These are phyloP conservation scores for Vitis cinerea DNA, from an alignment of 164 flowering plant species.

Conservation along the genomic window DNA sequence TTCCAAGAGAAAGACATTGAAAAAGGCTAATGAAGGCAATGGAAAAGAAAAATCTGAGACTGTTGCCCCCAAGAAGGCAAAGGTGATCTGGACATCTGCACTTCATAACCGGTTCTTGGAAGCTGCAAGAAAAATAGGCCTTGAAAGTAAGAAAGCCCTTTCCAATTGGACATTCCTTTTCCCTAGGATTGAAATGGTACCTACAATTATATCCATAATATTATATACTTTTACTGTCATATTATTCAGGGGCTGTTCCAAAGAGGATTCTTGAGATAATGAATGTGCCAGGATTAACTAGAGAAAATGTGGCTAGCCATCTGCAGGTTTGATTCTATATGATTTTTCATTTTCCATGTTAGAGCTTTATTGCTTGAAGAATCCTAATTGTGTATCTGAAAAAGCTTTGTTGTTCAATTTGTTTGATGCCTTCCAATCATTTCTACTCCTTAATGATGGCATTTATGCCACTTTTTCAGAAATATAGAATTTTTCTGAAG, in stretches of 20 bases:
- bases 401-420: no score
- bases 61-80: background rate
- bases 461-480: constrained; percentile 15
- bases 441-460: no score
- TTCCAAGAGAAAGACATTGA: background rate
- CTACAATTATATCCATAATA: no score
- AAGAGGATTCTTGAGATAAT: constrained; percentile 16
- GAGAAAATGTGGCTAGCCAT: constrained; percentile 17
- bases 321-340: constrained; percentile 13
- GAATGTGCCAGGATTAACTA: constrained; percentile 11
- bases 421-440: no score
- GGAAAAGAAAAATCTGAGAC: no score
- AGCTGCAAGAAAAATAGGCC: constrained; percentile 5
- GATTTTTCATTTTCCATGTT: no score
- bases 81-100: constrained; percentile 7
- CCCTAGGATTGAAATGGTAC: no score
- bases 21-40: background rate
- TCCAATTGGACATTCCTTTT: no score
- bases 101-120: constrained; percentile 16
- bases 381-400: no score
- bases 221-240: no score
- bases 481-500: constrained; percentile 33
- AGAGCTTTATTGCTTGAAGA: no score
- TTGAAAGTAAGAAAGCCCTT: constrained; percentile 6
- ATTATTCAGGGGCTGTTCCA: constrained; percentile 13